Evolutionary conservation across 495 filamentous ascomycete genomes (phyloP), one percentile per base, ranked within the genome.

Genomic region (Friedmanniomyces endolithicus): DNA sequence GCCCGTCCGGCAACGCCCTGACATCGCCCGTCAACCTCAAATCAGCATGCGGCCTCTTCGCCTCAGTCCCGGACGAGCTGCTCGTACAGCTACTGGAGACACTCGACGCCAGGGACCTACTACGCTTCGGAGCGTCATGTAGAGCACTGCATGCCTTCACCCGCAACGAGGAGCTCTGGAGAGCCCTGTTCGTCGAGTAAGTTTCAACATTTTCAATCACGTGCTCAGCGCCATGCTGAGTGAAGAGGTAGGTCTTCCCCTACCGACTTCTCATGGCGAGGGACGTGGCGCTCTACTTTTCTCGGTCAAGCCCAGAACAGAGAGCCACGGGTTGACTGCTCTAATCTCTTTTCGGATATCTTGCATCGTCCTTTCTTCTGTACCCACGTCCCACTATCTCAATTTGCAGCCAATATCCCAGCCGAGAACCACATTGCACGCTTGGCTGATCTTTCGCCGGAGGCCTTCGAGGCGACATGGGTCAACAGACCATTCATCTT

Each of bases 321-420:
- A 34, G 68, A 69, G 33, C 67, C 73, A 20, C 69, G 68, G 48
- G 73, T 94, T 48, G 73, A 80, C 46, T 94, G 90, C 64, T 78
- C 77, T 23, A 79, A 80, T 62, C 77, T 98, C n/a, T 97, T 83
- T 70, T 95, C 92, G 11, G 92, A 98, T 69, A 77, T 83, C 27
- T 76, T 98, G 12, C 85, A 96, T 68, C 86, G 90, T 14, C 92
- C 92, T 0, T 96, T 94, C 67, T 84, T 85, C 61, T 96, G 92
- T 71, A 83, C 88, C 23, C 78, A 95, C 57, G 82, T 86, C 24
- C 66, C 78, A 0, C 64, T 94, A 31, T 59, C 66, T 9, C 81
- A 79, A 9, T 95, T 82, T 66, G 75, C 78, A 12, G 72, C 71
- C 4, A 78, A 80, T 34, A 95, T 97, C 24, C 89, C 89, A 1